Base-by-base conservation (phyloP, 129 eudicot genomes). In the Tagetes patula region DNA sequence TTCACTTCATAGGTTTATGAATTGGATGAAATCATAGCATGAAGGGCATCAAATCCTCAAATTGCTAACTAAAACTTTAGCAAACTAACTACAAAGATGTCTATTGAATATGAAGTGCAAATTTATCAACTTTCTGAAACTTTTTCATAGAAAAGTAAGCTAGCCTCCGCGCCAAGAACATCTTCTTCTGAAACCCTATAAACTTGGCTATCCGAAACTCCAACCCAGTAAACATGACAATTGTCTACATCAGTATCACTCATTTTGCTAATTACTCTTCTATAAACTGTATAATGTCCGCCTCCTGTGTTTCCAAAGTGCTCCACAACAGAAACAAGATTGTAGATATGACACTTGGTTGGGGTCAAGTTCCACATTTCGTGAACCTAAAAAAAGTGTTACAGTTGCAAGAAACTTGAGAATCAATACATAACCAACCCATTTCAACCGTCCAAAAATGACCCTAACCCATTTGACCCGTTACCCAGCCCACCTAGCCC, bases 221-320 rank as follows among this genome's bases (percentile, higher is more conserved):
- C 80, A 66, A 94, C 88, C 98, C 98, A 94, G 27, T 81, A 82
- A 53, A 79, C 74, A 67, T 56, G 58, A 69, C 71, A 54, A 12
- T 62, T 78, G 65, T 39, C 76, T 7, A 32, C 7, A 46, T 73
- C 70, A 3, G 62, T n/a, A 64, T 49, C 3, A 65, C 66, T 79
- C 7, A 68, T 33, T n/a, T 70, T 72, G 56, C 42, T 78, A 70
- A 33, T 67, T 38, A 80, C 88, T 84, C 90, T 84, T 86, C 97
- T 81, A 81, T 90, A 94, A 70, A 94, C 93, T 4, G 81, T 90
- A 74, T 94, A 94, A 76, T 94, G 98, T 34, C 98, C 98, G 11
- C 87, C 55, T 79, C 93, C 88, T 11, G 87, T 75, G 49, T 52
- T 76, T 67, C 97, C 97, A 74, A 82, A 86, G 80, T 94, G 98